Conservation (phyloP, 225 moss, liverwort and hornwort species). For the Sphagnum tenellum region DNA sequence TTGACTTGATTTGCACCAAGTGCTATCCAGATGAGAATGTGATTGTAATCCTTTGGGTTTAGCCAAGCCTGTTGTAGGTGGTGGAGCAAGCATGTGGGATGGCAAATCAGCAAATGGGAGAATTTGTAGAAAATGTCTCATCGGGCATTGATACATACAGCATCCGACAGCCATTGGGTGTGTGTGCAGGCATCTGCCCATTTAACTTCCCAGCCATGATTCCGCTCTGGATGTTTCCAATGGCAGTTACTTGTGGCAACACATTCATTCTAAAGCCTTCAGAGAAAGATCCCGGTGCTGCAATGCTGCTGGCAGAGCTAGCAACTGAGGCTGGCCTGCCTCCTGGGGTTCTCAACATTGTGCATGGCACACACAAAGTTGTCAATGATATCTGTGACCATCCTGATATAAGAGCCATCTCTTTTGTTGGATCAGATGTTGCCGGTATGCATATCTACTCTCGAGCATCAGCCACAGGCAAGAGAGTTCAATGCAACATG, state of each 20-base stretch:
- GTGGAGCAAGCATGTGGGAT: constrained; percentile 96
- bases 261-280: constrained; percentile 84
- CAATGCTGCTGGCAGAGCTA: constrained; percentile 81
- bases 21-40: neutral
- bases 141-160: constrained; percentile 70
- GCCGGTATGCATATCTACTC: constrained; percentile 96
- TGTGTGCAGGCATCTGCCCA: constrained; percentile 90
- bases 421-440: constrained; percentile 84
- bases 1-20: neutral
- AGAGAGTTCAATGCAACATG: constrained; percentile 97
- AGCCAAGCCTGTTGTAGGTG: constrained; percentile 24
- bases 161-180: constrained; percentile 86
- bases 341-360: constrained; percentile 79
- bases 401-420: constrained; percentile 81
- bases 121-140: constrained; percentile 84
- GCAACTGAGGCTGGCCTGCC: constrained; percentile 85
- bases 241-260: constrained; percentile 91
- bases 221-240: constrained; percentile 96
- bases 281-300: constrained; percentile 92
- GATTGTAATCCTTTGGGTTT: neutral
- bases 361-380: constrained; percentile 79
- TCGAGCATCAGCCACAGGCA: constrained; percentile 71
- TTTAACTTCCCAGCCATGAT: constrained; percentile 99
- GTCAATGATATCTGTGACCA: constrained; percentile 91
- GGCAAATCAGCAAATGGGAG: constrained; percentile 94